Evolutionary conservation across 177 flowering plant species (phyloP), one percentile per base, ranked within the genome.

Genomic region (Vitis hybrid): DNA sequence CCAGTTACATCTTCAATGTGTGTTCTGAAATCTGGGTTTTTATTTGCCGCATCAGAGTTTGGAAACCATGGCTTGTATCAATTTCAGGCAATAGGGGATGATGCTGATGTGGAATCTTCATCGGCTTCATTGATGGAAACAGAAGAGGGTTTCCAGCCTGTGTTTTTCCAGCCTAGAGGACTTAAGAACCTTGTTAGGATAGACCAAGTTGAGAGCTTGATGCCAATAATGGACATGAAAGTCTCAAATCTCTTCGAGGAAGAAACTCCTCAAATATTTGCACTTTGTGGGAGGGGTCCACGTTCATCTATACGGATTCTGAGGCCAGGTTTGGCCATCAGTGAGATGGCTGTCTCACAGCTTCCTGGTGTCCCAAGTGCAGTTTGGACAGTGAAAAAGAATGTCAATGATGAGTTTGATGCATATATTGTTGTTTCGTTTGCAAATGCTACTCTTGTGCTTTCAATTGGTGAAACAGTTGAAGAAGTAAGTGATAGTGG

Each of bases 401-500:
- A 90, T 77, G 88, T 85, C 24, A 89, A 57, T 76, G 98, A 96
- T 79, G 99, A 90, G 81, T 96, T 96, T 86, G 99, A 96, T 85
- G 99, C 99, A 2, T 96, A 94, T 56, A 96, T 96, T 75, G 98
- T 96, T 69, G 98, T 96, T 44, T 96, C 99, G 11, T 96, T 96
- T 79, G 86, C 93, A 52, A 94, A 91, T 87, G 99, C 98, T 0
- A 94, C 99, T 7, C 97, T 94, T 51, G 98, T 96, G 73, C 97
- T 96, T 78, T 96, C 99, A 0, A 96, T 96, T 83, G 98, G 99
- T 71, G 99, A 96, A 83, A 96, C 97, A 9, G 97, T 96, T 50
- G 98, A 96, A 76, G 99, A 96, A 90, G 99, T 96, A 59, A 94
- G 91, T 78, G 94, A 96, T 44, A 94, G 98, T 83, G 99, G 99